Evolutionary conservation across 108 stramenopile genomes (phyloP).

Genomic region (Nitzschia sp.): DNA sequence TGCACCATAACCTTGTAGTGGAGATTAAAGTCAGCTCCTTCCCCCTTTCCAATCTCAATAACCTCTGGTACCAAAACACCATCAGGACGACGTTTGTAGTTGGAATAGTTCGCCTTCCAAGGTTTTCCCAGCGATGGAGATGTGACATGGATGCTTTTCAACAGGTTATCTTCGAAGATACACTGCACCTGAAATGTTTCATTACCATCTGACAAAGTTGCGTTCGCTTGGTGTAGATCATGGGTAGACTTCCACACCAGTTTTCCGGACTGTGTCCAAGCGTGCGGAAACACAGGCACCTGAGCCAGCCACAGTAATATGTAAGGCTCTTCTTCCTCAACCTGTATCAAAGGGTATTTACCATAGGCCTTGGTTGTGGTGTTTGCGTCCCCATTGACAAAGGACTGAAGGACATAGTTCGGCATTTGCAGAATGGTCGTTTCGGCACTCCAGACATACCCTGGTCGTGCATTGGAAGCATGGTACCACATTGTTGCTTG

Average conservation of each 20-base stretch:
- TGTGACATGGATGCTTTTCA: neutral
- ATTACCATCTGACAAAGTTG: neutral
- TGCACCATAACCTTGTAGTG: neutral
- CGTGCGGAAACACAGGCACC: neutral
- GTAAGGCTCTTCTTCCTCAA: slow-evolving; percentile 20
- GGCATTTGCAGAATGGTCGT: slow-evolving; percentile 6
- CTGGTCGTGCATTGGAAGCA: slow-evolving; percentile 2
- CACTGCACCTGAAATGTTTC: neutral
- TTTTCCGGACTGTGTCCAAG: neutral
- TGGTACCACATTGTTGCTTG: neutral
- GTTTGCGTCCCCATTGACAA: neutral
- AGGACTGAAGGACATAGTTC: slow-evolving; percentile 1
- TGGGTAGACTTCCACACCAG: neutral
- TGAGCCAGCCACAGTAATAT: slow-evolving; percentile 13
- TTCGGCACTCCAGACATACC: slow-evolving; percentile 10
- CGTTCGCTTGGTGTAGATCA: neutral
- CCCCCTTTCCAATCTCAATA: slow-evolving; percentile 16
- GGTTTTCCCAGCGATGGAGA: neutral
- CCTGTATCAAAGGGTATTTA: slow-evolving; percentile 12
- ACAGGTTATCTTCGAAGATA: neutral
- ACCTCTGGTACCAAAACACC: neutral
- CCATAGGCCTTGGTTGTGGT: slow-evolving; percentile 7
- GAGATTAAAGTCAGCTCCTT: neutral
- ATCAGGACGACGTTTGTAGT: neutral
- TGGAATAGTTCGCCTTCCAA: neutral